These are phyloP conservation scores for Meyerozyma athensensis DNA, from an alignment of 1,139 yeast species.

Conservation along the genomic window DNA sequence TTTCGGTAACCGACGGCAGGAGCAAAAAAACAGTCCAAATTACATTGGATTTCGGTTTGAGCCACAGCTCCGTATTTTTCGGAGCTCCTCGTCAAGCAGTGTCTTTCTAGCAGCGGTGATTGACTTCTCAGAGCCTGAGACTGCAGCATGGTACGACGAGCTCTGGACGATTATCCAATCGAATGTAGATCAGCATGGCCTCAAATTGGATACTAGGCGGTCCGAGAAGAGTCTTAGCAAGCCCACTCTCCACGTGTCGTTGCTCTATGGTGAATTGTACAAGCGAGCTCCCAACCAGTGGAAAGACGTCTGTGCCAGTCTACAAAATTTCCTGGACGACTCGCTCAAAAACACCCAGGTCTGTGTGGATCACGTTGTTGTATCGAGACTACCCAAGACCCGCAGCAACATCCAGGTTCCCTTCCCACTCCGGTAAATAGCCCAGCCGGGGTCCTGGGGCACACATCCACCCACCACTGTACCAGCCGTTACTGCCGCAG, in stretches of 20 bases:
- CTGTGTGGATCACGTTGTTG: conserved; percentile 3
- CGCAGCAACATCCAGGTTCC: neutral
- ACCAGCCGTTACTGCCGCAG: neutral
- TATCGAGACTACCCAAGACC: conserved; percentile 1
- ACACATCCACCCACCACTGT: neutral
- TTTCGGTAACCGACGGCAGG: conserved; percentile 7
- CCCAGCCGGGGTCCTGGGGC: neutral
- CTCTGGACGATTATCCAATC: conserved; percentile 7
- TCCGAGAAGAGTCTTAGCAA: neutral
- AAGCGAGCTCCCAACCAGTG: conserved; percentile 2
- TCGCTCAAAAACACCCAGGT: conserved; percentile 7
- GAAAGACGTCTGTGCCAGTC: conserved; percentile 4
- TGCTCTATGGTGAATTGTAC: conserved; percentile 8
- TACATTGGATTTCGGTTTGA: conserved; percentile 9
- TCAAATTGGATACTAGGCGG: neutral
- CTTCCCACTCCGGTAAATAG: neutral
- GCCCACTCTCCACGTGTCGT: conserved; percentile 10
- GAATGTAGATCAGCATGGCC: conserved; percentile 8
- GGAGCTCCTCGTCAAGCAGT: conserved; percentile 5
- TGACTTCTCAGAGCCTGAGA: conserved; percentile 2
- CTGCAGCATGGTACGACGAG: conserved; percentile 6
- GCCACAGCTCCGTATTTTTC: conserved; percentile 8
- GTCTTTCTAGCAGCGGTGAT: conserved; percentile 12
- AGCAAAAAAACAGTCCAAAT: conserved; percentile 1
- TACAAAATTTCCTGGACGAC: conserved; percentile 5